Evolutionary conservation across 2,329 filamentous ascomycete species (phyloP), one percentile per base, ranked within the genome.

Genomic region (Aulographum hederae): DNA sequence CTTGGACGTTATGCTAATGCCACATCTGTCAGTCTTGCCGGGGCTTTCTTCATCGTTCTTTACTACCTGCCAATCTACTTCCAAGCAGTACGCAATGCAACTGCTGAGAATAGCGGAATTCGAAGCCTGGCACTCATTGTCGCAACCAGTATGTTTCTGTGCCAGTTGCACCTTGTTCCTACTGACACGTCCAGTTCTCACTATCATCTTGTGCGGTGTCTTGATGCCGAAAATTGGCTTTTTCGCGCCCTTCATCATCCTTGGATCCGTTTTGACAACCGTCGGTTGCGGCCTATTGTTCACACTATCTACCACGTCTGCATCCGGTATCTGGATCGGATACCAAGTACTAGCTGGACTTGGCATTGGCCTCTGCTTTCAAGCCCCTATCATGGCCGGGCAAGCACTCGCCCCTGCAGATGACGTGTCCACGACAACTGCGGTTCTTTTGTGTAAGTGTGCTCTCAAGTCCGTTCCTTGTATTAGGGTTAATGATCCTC

Each of bases 281-380:
- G 36, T 46, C 15, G 45, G 42, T 14, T 34, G 29, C 16, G 45
- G 45, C 8, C 28, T 49, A 11, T 20, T 46, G n/a, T 37, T 35
- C 23, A 46, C 35, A 50, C 47, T 64, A 3, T 46, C 54, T 5
- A 40, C 54, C 6, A 38, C 51, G 31, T 56, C 58, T 3, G 39
- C 49, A 3, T 50, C 52, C 1, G 57, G 47, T 10, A 50, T 52
- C 26, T 67, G 63, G 63, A 62, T 68, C 26, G 64, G 63, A 4
- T 69, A 63, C 41, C 63, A 69, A 46, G 52, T 67, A 11, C 35
- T 69, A 2, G 43, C 50, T 2, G 66, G 64, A 3, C 38, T 63
- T 2, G 63, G 61, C 4, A 56, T 52, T 36, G 65, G 64, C 4
- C 41, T 55, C 3, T 53, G 44, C 11, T 47, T 61, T 27, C 61